Base-by-base conservation (phyloP, 257 asterid species). In the Solanum tarapatanum region DNA sequence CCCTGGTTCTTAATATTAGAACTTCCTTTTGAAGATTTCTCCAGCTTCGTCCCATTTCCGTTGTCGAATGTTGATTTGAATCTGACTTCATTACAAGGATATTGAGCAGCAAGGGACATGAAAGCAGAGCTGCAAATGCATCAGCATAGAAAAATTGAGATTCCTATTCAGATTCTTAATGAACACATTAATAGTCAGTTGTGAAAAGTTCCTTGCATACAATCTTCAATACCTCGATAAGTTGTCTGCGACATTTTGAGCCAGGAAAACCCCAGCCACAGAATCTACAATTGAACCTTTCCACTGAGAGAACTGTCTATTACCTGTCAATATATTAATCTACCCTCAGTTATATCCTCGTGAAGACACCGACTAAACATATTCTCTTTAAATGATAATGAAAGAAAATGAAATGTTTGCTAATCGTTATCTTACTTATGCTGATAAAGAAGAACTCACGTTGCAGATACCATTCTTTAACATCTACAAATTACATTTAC, bases 271-370 rank as follows among this genome's bases (percentile, higher is more conserved):
- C 86, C 98, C 98, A 87, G 93, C 92, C 28, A 94, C 96, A 1
- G 96, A 95, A 88, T 94, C 98, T 77, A 95, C 93, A 26, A 95
- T 93, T 43, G 98, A 95, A 35, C 98, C 98, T 89, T 95, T 94
- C 98, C 96, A 95, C 6, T 93, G 95, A 30, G 95, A 91, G 89
- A 95, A 94, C 26, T 92, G 94, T 43, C 95, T 92, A 87, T 94
- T 93, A 51, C 98, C 96, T 94, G 91, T 83, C 77, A 89, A 87
- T 45, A 55, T 28, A 84, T 80, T 80, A 84, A 51, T 72, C 83
- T 24, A 0, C 64, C 55, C 36, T 3, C 36, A 41, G 36, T 77
- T 41, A 77, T 43, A 23, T 41, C 64, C 14, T 24, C 64, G 5
- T 45, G 68, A 17, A 39, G 80, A 45, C 10, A 75, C 45, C 2